phyloP scores from a whole-genome alignment of 345 rosid species.

The Melaleuca alternifolia region DNA sequence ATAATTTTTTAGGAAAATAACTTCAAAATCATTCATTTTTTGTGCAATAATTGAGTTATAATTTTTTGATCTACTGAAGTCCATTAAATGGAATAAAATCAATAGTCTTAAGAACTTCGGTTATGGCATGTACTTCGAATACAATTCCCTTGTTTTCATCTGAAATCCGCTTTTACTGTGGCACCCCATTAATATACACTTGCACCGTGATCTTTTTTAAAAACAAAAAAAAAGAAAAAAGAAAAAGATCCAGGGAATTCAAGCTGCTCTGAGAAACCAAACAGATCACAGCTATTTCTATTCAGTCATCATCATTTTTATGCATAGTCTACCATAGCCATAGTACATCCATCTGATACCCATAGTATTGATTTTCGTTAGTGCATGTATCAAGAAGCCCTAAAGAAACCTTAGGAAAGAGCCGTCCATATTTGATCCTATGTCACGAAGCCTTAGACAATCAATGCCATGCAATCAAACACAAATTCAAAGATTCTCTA shows the following conservation, averaged over 20 bases:
- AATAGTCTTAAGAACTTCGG: not conserved
- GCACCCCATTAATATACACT: not conserved
- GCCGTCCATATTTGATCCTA: not conserved
- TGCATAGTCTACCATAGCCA: not conserved
- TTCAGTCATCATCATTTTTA: not conserved
- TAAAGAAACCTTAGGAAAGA: not conserved
- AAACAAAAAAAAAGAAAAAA: not conserved
- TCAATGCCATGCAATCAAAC: not conserved
- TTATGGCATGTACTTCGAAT: not conserved
- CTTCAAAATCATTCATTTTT: too few relatives aligned
- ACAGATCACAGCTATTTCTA: not conserved
- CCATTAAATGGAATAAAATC: too few relatives aligned
- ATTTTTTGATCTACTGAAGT: too few relatives aligned
- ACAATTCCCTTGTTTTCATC: not conserved
- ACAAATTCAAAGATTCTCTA: not conserved
- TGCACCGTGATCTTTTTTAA: not conserved
- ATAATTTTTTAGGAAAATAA: too few relatives aligned
- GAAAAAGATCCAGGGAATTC: not conserved
- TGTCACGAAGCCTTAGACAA: not conserved
- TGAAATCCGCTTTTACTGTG: not conserved
- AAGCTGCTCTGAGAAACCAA: not conserved
- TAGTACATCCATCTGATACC: not conserved
- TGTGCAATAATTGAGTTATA: too few relatives aligned
- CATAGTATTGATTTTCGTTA: not conserved
- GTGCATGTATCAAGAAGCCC: not conserved